These are phyloP conservation scores for Spiraea crenata DNA, from an alignment of 331 rosid species.

Conservation along the genomic window DNA sequence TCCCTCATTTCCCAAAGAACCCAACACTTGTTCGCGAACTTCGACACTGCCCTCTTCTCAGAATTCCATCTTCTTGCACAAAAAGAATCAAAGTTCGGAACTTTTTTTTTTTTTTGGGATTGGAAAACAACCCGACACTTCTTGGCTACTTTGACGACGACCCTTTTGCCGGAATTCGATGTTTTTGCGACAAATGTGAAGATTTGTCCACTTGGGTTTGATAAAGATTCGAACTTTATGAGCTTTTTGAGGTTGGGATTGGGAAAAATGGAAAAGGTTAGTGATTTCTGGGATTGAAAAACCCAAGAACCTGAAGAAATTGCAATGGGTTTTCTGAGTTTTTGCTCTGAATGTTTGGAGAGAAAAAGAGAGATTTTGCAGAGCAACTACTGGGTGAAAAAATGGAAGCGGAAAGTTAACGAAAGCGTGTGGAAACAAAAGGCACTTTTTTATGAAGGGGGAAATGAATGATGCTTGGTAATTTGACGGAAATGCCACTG, in stretches of 20 bases:
- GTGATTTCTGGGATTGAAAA: background rate
- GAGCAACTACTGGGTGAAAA: background rate
- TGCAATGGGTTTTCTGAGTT: background rate
- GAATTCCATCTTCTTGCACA: background rate
- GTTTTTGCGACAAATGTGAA: background rate
- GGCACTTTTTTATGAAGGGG: background rate
- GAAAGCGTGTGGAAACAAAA: conserved; percentile 23
- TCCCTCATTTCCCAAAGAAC: conserved; percentile 79
- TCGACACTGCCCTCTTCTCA: conserved; percentile 5
- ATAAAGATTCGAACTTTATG: background rate
- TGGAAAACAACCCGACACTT: background rate
- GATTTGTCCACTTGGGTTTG: background rate
- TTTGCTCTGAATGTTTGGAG: conserved; percentile 1
- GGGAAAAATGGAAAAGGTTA: background rate
- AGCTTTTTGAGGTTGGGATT: background rate
- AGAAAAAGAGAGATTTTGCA: background rate
- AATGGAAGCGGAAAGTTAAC: conserved; percentile 27
- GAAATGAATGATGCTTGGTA: background rate
- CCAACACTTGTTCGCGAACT: conserved; percentile 18
- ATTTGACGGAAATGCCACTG: background rate
- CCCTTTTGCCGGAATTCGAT: background rate
- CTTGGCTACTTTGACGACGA: conserved; percentile 21
- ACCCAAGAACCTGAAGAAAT: background rate
- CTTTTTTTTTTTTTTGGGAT: background rate
- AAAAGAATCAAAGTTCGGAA: background rate